Conservation (phyloP, 768 basidiomycete genomes). For the Auricularia sp. region DNA sequence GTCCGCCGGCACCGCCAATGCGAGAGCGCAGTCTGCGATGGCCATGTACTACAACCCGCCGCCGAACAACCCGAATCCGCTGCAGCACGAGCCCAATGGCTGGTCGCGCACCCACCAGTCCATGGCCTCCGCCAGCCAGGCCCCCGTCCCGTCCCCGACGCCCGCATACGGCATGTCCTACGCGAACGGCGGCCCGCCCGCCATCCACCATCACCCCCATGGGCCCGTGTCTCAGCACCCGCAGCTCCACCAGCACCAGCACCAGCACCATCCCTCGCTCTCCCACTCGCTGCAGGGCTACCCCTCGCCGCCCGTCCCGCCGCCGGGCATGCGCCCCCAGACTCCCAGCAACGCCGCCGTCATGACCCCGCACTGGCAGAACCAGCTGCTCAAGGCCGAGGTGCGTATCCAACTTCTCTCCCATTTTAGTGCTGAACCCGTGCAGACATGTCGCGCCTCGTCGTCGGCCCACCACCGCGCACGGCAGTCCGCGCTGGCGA, state of each 20-base stretch:
- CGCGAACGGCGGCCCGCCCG: slow-evolving; percentile 44
- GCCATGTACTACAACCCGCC: slow-evolving; percentile 8
- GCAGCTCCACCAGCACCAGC: slow-evolving; percentile 41
- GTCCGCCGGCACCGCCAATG: neutral
- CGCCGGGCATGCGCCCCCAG: slow-evolving; percentile 40
- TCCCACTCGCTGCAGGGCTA: slow-evolving; percentile 40
- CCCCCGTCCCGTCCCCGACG: slow-evolving; percentile 58
- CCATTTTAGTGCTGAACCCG: neutral
- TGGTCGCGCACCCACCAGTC: slow-evolving; percentile 56
- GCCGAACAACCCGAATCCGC: neutral
- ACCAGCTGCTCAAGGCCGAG: slow-evolving; percentile 87
- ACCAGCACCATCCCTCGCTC: slow-evolving; percentile 74
- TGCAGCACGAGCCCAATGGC: slow-evolving; percentile 62
- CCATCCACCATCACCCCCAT: slow-evolving; percentile 54
- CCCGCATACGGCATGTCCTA: slow-evolving; percentile 63
- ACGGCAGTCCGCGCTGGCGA: slow-evolving; percentile 88
- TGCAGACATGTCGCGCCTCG: slow-evolving; percentile 71
- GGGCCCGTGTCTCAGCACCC: slow-evolving; percentile 45
- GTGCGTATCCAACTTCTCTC: slow-evolving; percentile 38
- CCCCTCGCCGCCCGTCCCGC: slow-evolving; percentile 66
- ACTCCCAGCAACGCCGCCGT: slow-evolving; percentile 30
- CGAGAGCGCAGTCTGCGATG: neutral
- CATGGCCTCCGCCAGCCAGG: slow-evolving; percentile 32
- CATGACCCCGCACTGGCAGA: slow-evolving; percentile 82
- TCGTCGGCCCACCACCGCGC: slow-evolving; percentile 91